Conservation (phyloP, 192 early-diverging fungal species). For the Radiomyces spectabilis region DNA sequence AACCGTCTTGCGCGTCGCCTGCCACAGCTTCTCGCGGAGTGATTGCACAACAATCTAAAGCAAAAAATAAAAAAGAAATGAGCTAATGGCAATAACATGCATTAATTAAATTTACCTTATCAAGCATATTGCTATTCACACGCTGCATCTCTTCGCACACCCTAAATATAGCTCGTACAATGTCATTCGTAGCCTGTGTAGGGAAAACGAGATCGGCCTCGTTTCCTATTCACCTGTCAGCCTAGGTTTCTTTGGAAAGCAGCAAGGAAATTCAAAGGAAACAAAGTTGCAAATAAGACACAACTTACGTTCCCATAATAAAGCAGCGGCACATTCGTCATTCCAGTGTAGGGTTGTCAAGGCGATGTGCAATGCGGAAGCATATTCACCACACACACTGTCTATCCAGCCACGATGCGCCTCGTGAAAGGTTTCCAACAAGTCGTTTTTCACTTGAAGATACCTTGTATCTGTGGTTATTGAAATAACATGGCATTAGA, state of each 20-base stretch:
- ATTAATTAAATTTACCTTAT: constrained; percentile 31
- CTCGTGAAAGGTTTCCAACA: constrained; percentile 28
- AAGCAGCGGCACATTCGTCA: constrained; percentile 26
- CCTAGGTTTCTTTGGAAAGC: too few relatives aligned
- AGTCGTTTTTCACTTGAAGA: constrained; percentile 10
- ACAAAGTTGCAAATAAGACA: background rate
- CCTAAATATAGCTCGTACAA: constrained; percentile 35
- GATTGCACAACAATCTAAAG: constrained; percentile 2
- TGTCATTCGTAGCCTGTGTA: constrained; percentile 27
- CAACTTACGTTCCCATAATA: constrained; percentile 44
- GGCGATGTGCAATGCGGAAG: constrained; percentile 12
- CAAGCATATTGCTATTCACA: constrained; percentile 32
- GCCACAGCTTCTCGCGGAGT: background rate
- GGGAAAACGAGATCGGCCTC: constrained; percentile 27
- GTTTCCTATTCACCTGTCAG: background rate
- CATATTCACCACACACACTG: constrained; percentile 9
- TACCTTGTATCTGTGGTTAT: constrained; percentile 30
- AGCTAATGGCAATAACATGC: background rate
- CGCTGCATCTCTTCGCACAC: constrained; percentile 38
- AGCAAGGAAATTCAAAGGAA: background rate
- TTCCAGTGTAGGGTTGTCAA: constrained; percentile 31
- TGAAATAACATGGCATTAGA: background rate
- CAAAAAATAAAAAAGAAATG: background rate
- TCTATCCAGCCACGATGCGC: constrained; percentile 41
- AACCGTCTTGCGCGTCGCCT: background rate